Percentiles rank a stretch among this genome's conserved stretches.
Conservation (phyloP, 306 rosid species). For the Acmispon strigosus region DNA sequence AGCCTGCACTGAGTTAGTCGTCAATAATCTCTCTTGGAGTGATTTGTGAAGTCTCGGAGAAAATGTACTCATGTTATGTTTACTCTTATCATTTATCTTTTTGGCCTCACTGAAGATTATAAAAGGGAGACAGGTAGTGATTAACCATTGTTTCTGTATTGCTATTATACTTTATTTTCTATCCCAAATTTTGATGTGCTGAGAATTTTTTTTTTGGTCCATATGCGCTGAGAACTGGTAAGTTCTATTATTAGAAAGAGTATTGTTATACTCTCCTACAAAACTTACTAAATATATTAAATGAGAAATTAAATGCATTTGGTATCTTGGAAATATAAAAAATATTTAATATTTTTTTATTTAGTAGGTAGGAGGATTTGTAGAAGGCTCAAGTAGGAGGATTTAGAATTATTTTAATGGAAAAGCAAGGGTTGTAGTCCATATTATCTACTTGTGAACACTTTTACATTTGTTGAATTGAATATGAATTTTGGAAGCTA, state of each 20-base stretch:
- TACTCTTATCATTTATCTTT: too few relatives aligned
- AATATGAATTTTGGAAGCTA: neutral
- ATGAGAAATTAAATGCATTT: too few relatives aligned
- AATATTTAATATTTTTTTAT: too few relatives aligned
- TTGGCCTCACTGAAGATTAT: neutral
- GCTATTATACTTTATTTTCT: neutral
- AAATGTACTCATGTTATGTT: too few relatives aligned
- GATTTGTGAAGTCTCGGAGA: neutral
- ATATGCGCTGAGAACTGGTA: too few relatives aligned
- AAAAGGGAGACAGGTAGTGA: neutral
- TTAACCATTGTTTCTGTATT: neutral
- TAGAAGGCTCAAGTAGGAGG: too few relatives aligned
- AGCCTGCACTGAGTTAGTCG: conserved; percentile 36
- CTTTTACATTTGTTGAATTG: neutral
- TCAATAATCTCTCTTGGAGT: neutral
- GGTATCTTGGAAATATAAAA: too few relatives aligned
- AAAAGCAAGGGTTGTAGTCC: neutral
- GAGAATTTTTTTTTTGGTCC: neutral
- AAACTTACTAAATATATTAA: too few relatives aligned
- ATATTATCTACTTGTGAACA: neutral
- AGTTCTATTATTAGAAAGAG: too few relatives aligned
- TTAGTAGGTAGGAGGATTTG: too few relatives aligned
- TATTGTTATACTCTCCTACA: too few relatives aligned
- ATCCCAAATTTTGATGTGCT: neutral
- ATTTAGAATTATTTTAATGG: neutral